Percentiles rank a stretch among this genome's conserved stretches.
Evolutionary conservation across 1,139 yeast genomes (phyloP).

Genomic region (Yamadazyma spencermartinsiae): DNA sequence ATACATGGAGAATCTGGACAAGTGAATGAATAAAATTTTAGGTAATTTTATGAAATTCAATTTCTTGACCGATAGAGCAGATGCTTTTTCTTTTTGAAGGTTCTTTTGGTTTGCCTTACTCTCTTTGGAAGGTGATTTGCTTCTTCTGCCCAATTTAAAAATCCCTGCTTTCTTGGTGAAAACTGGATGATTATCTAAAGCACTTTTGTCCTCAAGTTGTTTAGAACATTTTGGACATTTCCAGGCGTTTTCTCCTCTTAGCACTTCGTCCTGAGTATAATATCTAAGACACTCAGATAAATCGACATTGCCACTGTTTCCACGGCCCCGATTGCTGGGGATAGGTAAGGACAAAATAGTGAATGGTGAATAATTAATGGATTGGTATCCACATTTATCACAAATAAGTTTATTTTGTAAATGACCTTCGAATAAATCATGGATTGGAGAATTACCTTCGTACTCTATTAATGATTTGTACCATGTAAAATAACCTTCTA

Average conservation of each 20-base stretch:
- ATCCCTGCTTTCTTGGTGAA: slow-evolving; percentile 36
- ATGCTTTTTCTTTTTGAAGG: slow-evolving; percentile 5
- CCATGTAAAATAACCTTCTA: slow-evolving; percentile 62
- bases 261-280: slow-evolving; percentile 66
- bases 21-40: slow-evolving; percentile 60
- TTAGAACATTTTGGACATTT: slow-evolving; percentile 68
- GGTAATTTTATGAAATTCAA: slow-evolving; percentile 66
- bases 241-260: slow-evolving; percentile 79
- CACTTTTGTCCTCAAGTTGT: slow-evolving; percentile 17
- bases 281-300: slow-evolving; percentile 64
- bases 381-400: slow-evolving; percentile 60
- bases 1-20: slow-evolving; percentile 58
- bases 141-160: slow-evolving; percentile 35
- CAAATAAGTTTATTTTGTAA: slow-evolving; percentile 64
- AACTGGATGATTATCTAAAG: slow-evolving; percentile 41
- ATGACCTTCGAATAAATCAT: slow-evolving; percentile 66
- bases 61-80: slow-evolving; percentile 46
- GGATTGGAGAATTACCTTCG: slow-evolving; percentile 68
- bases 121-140: slow-evolving; percentile 36
- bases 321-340: slow-evolving; percentile 38
- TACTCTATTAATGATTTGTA: slow-evolving; percentile 46
- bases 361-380: slow-evolving; percentile 59
- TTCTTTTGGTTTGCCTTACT: slow-evolving; percentile 11
- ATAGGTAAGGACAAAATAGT: slow-evolving; percentile 69
- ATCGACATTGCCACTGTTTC: slow-evolving; percentile 31